phyloP scores from a whole-genome alignment of 2,329 filamentous ascomycete genomes.

The Berkeleyomyces rouxiae region DNA sequence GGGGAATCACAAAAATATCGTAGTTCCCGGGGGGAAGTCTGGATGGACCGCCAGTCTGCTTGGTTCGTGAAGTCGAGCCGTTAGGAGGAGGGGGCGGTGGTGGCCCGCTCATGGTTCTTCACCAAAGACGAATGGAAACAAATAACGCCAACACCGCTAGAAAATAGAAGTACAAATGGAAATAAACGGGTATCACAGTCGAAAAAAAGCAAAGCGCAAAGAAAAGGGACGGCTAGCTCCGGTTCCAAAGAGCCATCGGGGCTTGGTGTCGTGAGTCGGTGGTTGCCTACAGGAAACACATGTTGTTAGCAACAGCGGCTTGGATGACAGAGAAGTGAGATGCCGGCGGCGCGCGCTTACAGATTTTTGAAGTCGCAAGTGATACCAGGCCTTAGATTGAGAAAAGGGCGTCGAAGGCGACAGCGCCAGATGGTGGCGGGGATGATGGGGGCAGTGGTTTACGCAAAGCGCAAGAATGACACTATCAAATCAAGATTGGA shows the following conservation, averaged over 20 bases:
- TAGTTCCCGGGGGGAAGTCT: constrained; percentile 79
- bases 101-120: constrained; percentile 30
- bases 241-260: background rate
- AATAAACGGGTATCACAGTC: background rate
- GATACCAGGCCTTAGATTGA: background rate
- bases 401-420: background rate
- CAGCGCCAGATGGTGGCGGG: background rate
- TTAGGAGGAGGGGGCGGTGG: constrained; percentile 62
- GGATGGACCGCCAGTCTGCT: constrained; percentile 24
- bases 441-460: background rate
- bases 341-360: background rate
- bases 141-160: background rate
- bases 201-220: background rate
- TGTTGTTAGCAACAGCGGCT: background rate
- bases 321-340: background rate
- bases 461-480: background rate
- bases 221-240: background rate
- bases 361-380: background rate
- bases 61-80: constrained; percentile 56
- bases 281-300: background rate
- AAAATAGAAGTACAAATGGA: background rate
- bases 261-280: background rate
- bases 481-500: background rate
- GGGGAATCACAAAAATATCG: constrained; percentile 93
- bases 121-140: background rate